A percentile compares a stretch with the other conserved stretches of the same genome.
Evolutionary conservation across 2,329 filamentous ascomycete species (phyloP).

Genomic region (Pseudogymnoascus sp.): DNA sequence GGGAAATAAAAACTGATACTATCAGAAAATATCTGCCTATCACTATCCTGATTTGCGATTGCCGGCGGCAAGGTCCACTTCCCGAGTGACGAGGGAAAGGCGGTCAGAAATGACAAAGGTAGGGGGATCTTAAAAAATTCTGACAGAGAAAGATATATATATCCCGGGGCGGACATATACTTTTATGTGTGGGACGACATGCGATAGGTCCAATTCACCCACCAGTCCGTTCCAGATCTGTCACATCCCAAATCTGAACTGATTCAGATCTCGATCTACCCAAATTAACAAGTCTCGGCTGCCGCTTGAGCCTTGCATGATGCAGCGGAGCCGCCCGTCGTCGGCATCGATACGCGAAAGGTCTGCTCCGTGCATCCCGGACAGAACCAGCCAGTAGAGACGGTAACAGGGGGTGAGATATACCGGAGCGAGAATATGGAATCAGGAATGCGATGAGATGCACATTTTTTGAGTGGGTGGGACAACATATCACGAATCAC

Average conservation of each 20-base stretch:
- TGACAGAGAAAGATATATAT: neutral
- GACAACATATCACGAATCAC: neutral
- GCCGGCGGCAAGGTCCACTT: neutral
- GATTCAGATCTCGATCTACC: constrained; percentile 8
- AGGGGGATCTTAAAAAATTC: neutral
- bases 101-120: constrained; percentile 6
- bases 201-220: neutral
- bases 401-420: neutral
- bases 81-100: neutral
- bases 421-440: neutral
- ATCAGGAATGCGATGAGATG: neutral
- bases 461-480: neutral
- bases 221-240: constrained; percentile 3
- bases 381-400: neutral
- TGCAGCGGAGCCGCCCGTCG: constrained; percentile 1
- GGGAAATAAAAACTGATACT: neutral
- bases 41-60: constrained; percentile 5
- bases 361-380: neutral
- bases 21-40: neutral
- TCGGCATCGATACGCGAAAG: neutral
- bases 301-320: constrained; percentile 4
- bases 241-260: constrained; percentile 5
- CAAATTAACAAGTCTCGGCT: constrained; percentile 1
- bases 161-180: neutral
- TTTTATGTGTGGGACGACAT: neutral